A percentile compares a stretch with the other conserved stretches of the same genome.
phyloP scores from a whole-genome alignment of 2,329 filamentous ascomycete species.

The Aspergillus pseudotamarii region DNA sequence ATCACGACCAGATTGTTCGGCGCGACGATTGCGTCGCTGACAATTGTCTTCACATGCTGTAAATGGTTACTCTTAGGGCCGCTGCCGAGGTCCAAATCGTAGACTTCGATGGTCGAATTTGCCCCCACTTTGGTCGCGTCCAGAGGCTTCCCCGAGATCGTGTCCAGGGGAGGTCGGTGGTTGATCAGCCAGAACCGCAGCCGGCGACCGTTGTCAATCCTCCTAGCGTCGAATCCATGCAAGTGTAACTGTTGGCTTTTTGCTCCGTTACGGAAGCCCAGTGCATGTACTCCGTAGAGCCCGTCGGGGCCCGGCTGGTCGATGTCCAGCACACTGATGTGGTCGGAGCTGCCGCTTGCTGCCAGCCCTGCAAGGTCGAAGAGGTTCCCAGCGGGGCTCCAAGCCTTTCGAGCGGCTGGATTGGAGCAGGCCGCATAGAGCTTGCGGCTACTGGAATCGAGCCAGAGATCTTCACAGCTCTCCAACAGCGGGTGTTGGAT shows the following conservation, averaged over 20 bases:
- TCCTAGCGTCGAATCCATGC: background rate
- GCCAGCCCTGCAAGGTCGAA: background rate
- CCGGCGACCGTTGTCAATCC: background rate
- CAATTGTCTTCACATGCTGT: conserved; percentile 6
- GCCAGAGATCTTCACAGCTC: conserved; percentile 8
- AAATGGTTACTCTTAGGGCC: background rate
- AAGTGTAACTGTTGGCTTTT: background rate
- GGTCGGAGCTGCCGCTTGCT: background rate
- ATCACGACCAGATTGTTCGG: conserved; percentile 8
- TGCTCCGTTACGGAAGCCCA: background rate
- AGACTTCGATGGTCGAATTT: conserved; percentile 9
- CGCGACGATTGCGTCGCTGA: conserved; percentile 5
- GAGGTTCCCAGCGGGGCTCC: background rate
- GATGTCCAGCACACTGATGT: conserved; percentile 3
- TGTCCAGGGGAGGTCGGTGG: conserved; percentile 5
- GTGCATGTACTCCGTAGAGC: background rate
- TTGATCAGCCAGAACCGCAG: conserved; percentile 12
- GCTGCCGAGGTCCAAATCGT: conserved; percentile 1
- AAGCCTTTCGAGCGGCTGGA: background rate
- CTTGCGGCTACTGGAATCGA: conserved; percentile 1
- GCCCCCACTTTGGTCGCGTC: conserved; percentile 1
- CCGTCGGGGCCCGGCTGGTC: background rate
- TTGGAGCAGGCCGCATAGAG: conserved; percentile 7
- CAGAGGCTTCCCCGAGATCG: background rate
- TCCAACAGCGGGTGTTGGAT: conserved; percentile 3